Conservation (phyloP, 805 yeast species). For the Wickerhamiella parazyma region DNA sequence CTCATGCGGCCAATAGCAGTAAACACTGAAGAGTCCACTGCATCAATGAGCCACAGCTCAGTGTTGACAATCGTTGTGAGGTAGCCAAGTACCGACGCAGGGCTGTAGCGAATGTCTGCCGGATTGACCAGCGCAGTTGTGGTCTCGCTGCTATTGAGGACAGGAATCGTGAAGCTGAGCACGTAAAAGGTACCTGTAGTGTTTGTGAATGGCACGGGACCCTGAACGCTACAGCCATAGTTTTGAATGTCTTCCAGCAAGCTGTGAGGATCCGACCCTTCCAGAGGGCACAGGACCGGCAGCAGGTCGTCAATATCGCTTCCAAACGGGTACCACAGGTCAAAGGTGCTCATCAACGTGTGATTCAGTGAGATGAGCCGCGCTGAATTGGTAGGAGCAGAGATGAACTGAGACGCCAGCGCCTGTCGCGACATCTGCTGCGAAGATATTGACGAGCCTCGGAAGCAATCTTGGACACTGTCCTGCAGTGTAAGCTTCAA, state of each 20-base stretch:
- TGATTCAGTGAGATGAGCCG: neutral
- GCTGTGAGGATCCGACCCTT: neutral
- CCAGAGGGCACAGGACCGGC: neutral
- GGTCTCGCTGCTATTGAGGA: neutral
- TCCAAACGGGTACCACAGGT: neutral
- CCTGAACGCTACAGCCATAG: neutral
- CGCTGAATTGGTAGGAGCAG: neutral
- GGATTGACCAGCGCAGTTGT: neutral
- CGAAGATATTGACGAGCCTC: neutral
- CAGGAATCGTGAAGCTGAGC: constrained; percentile 1
- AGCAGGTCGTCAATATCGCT: neutral
- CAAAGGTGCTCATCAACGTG: neutral
- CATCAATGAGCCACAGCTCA: neutral
- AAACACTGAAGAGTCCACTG: neutral
- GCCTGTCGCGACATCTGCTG: neutral
- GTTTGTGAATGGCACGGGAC: neutral
- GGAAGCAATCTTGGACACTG: neutral
- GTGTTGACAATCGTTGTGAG: neutral
- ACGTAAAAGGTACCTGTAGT: neutral
- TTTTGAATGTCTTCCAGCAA: neutral
- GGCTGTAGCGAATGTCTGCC: neutral
- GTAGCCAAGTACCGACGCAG: constrained; percentile 1
- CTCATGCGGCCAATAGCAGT: neutral
- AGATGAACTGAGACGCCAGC: neutral
- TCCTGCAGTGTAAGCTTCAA: constrained; percentile 9